Conservation (phyloP, 2,329 filamentous ascomycete species). For the Aspergillus fumigatiaffinis region DNA sequence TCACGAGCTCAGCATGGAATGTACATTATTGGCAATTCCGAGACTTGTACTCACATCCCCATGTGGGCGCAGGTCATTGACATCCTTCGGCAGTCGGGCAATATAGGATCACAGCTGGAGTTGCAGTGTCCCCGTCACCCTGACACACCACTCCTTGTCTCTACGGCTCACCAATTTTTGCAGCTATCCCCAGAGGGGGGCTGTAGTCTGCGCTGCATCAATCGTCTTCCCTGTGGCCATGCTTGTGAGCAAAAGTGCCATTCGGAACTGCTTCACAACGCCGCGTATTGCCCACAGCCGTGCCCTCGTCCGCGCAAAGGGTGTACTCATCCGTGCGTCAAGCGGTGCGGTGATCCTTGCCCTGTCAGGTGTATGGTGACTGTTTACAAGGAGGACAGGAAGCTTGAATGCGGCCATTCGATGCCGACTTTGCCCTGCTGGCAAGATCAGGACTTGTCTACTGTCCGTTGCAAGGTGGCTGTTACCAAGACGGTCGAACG, state of each 20-base stretch:
- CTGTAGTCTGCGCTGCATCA: conserved; percentile 50
- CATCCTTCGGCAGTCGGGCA: conserved; percentile 46
- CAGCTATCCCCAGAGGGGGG: conserved; percentile 59
- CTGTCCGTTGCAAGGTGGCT: conserved; percentile 47
- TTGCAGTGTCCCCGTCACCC: conserved; percentile 61
- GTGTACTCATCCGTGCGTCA: conserved; percentile 43
- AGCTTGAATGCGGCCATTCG: conserved; percentile 28
- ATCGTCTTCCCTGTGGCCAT: conserved; percentile 45
- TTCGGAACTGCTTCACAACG: conserved; percentile 40
- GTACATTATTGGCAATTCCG: conserved; percentile 65
- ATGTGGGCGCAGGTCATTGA: conserved; percentile 63
- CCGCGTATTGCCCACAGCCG: conserved; percentile 38
- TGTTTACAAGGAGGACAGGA: conserved; percentile 23
- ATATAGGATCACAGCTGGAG: conserved; percentile 50
- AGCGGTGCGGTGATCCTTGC: conserved; percentile 41
- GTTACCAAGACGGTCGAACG: conserved; percentile 50
- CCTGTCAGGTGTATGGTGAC: conserved; percentile 28
- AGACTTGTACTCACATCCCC: conserved; percentile 52
- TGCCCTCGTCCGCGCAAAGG: conserved; percentile 34
- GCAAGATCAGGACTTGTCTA: conserved; percentile 41
- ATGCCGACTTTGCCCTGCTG: conserved; percentile 30
- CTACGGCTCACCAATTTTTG: conserved; percentile 55
- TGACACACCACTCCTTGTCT: conserved; percentile 48
- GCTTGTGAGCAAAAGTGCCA: conserved; percentile 45
- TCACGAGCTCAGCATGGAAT: conserved; percentile 66